These are phyloP conservation scores for Rubia balearica DNA, from an alignment of 305 asterid species.

Conservation along the genomic window DNA sequence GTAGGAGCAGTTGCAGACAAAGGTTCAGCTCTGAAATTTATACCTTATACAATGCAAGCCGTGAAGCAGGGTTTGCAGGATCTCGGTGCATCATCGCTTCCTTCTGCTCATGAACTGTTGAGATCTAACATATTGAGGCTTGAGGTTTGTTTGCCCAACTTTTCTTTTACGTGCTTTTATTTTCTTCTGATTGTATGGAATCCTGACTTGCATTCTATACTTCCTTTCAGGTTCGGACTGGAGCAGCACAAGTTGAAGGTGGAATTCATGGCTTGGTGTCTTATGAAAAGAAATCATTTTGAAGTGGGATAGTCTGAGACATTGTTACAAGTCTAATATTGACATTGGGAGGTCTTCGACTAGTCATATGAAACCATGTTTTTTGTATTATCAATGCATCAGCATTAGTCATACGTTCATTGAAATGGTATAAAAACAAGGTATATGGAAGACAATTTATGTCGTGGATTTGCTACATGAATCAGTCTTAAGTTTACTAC, in stretches of 20 bases:
- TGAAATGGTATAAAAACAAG: background rate
- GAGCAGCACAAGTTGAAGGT: slow-evolving; percentile 89
- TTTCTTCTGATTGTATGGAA: background rate
- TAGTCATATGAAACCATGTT: background rate
- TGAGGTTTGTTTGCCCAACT: slow-evolving; percentile 45
- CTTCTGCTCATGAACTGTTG: slow-evolving; percentile 77
- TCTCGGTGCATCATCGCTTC: slow-evolving; percentile 85
- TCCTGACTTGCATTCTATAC: background rate
- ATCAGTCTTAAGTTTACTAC: background rate
- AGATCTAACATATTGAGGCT: slow-evolving; percentile 60
- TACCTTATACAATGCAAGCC: slow-evolving; percentile 95
- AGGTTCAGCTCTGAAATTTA: slow-evolving; percentile 70
- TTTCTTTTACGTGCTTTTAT: background rate
- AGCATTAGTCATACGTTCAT: background rate
- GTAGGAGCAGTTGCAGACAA: slow-evolving; percentile 91
- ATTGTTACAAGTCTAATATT: background rate
- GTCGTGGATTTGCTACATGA: background rate
- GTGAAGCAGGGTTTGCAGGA: slow-evolving; percentile 97
- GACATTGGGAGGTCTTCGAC: background rate
- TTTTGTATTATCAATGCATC: background rate
- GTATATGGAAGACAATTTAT: too few relatives aligned
- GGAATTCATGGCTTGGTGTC: slow-evolving; percentile 84
- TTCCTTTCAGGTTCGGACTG: slow-evolving; percentile 61
- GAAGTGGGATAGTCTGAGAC: background rate
- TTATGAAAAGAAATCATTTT: slow-evolving; percentile 69